phyloP scores from a whole-genome alignment of 2,329 filamentous ascomycete species.

The Macroventuria anomochaeta region DNA sequence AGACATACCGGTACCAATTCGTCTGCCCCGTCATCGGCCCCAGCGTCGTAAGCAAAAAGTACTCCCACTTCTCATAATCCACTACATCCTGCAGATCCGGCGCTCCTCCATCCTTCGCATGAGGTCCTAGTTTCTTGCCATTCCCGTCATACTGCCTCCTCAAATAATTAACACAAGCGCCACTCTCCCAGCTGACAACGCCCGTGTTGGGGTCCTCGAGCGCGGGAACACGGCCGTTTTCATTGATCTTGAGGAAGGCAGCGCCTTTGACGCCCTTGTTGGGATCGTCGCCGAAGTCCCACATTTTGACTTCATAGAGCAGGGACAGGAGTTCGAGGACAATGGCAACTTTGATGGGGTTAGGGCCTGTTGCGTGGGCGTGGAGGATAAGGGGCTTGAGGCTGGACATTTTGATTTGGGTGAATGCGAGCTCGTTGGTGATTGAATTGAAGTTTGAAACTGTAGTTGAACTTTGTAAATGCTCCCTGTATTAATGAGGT shows the following conservation, averaged over 20 bases:
- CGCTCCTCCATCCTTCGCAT: not conserved
- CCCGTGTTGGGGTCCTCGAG: constrained; percentile 55
- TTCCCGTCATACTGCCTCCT: constrained; percentile 4
- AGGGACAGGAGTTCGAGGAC: constrained; percentile 55
- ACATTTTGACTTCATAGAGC: constrained; percentile 49
- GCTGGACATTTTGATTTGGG: constrained; percentile 5
- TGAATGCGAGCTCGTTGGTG: not conserved
- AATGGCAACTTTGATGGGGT: constrained; percentile 54
- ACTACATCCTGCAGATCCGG: constrained; percentile 5
- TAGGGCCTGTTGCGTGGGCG: constrained; percentile 38
- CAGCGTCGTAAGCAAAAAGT: constrained; percentile 12
- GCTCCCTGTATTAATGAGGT: not conserved
- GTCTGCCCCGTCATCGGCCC: constrained; percentile 16
- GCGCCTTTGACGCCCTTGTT: constrained; percentile 22
- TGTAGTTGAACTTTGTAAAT: not conserved
- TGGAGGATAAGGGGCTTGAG: constrained; percentile 23
- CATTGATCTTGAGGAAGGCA: constrained; percentile 47
- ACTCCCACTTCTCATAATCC: constrained; percentile 17
- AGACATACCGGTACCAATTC: constrained; percentile 10
- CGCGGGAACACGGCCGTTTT: constrained; percentile 52
- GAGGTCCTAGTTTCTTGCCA: constrained; percentile 5
- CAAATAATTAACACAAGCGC: constrained; percentile 13
- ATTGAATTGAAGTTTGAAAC: not conserved
- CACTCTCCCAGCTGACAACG: constrained; percentile 17
- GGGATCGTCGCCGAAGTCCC: constrained; percentile 50